Conservation (phyloP, 352 stramenopile genomes). For the Pythium rishiriense region DNA sequence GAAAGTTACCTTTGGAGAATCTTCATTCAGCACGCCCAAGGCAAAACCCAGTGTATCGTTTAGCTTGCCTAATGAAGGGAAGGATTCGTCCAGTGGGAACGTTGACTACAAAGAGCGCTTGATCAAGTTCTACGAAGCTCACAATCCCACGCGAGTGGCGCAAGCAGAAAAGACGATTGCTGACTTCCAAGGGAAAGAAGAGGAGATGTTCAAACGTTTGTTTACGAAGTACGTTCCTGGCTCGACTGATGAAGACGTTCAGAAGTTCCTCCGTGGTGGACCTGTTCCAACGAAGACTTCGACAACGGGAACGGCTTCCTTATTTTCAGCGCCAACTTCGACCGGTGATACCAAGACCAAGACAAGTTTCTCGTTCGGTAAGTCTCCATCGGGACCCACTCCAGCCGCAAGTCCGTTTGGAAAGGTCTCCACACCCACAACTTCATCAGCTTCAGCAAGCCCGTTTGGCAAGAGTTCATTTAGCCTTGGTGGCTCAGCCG, state of each 20-base stretch:
- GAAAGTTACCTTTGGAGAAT: background rate
- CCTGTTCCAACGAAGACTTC: constrained; percentile 45
- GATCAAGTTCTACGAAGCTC: constrained; percentile 62
- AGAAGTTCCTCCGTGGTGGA: constrained; percentile 61
- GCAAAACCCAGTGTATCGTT: constrained; percentile 23
- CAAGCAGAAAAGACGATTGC: constrained; percentile 53
- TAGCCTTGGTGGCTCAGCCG: constrained; percentile 2
- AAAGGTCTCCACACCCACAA: constrained; percentile 9
- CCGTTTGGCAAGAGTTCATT: constrained; percentile 23
- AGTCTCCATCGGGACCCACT: constrained; percentile 18
- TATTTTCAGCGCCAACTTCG: constrained; percentile 8
- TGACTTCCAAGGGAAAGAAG: constrained; percentile 58
- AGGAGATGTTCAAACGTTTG: constrained; percentile 57
- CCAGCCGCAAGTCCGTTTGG: constrained; percentile 37
- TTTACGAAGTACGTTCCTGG: constrained; percentile 62
- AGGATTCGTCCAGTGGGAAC: background rate
- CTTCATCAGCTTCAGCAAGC: background rate
- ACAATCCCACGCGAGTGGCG: constrained; percentile 50
- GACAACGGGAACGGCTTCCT: constrained; percentile 1
- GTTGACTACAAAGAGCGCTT: constrained; percentile 57
- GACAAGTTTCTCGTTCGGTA: constrained; percentile 15
- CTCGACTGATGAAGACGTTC: constrained; percentile 56
- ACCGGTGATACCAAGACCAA: background rate
- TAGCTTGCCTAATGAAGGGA: constrained; percentile 14
- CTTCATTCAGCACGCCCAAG: constrained; percentile 15